Conservation (phyloP, 1,284 basidiomycete genomes). For the Pseudozyma thailandica region DNA sequence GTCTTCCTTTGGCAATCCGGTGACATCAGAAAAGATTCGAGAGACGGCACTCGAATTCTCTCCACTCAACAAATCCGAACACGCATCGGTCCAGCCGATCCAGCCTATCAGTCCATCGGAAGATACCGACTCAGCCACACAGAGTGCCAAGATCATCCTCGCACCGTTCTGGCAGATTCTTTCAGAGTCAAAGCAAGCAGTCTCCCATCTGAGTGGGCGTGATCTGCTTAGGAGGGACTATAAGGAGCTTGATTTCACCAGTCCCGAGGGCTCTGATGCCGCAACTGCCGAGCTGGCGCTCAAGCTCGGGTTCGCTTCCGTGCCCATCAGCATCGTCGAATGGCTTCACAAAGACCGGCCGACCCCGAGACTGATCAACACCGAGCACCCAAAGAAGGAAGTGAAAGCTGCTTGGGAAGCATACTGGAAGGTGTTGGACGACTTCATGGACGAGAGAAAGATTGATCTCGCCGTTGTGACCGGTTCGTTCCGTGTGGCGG, state of each 20-base stretch:
- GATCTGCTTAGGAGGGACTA: conserved; percentile 91
- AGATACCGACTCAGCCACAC: conserved; percentile 32
- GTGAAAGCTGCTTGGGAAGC: conserved; percentile 48
- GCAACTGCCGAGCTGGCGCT: conserved; percentile 8
- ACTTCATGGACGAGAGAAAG: conserved; percentile 52
- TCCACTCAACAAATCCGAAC: conserved; percentile 16
- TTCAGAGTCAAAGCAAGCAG: conserved; percentile 75
- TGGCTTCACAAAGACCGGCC: conserved; percentile 54
- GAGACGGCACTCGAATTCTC: conserved; percentile 26
- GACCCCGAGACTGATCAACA: conserved; percentile 1
- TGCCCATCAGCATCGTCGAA: conserved; percentile 52
- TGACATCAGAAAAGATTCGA: conserved; percentile 23
- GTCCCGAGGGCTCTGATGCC: not conserved
- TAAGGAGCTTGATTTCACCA: conserved; percentile 72
- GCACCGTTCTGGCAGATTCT: conserved; percentile 73
- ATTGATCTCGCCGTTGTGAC: conserved; percentile 58
- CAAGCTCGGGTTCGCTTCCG: conserved; percentile 51
- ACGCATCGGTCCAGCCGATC: conserved; percentile 18
- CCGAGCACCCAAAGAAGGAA: conserved; percentile 27
- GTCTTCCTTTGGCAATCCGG: conserved; percentile 47
- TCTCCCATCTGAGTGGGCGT: conserved; percentile 76
- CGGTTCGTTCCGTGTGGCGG: conserved; percentile 44
- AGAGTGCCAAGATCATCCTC: conserved; percentile 48
- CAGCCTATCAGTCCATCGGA: conserved; percentile 33
- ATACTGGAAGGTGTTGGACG: conserved; percentile 51